These are phyloP conservation scores for Papiliotrema flavescens DNA, from an alignment of 1,284 basidiomycete species.

Conservation along the genomic window DNA sequence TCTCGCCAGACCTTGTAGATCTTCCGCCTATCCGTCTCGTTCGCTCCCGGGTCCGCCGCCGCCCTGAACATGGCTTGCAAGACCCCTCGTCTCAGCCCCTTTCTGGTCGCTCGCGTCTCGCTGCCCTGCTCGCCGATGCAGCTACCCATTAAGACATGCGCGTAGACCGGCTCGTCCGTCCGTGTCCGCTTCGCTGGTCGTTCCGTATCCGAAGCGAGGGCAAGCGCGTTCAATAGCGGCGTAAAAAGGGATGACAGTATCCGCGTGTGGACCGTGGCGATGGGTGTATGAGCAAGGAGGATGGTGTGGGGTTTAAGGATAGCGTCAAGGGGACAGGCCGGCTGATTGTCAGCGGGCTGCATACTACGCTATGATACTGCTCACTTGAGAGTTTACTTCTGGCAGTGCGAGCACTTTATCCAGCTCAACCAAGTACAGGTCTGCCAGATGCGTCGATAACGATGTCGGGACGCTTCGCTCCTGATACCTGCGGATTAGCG, in stretches of 20 bases:
- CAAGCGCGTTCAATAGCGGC: slow-evolving; percentile 25
- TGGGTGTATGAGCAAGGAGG: slow-evolving; percentile 41
- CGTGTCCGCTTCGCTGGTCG: slow-evolving; percentile 25
- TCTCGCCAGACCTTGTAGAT: slow-evolving; percentile 76
- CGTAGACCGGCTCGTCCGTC: slow-evolving; percentile 45
- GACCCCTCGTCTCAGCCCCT: slow-evolving; percentile 57
- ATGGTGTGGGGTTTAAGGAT: slow-evolving; percentile 42
- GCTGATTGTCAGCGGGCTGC: slow-evolving; percentile 7
- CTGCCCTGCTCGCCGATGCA: slow-evolving; percentile 20
- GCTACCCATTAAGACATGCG: slow-evolving; percentile 32
- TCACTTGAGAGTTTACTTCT: slow-evolving; percentile 32
- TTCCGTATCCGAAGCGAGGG: slow-evolving; percentile 17
- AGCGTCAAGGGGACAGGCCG: slow-evolving; percentile 30
- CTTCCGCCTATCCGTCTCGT: slow-evolving; percentile 66
- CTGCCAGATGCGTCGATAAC: slow-evolving; percentile 78
- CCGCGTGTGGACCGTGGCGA: slow-evolving; percentile 38
- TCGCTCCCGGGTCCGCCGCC: slow-evolving; percentile 68
- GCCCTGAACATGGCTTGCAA: slow-evolving; percentile 67
- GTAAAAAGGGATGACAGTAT: slow-evolving; percentile 36
- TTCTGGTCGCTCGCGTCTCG: slow-evolving; percentile 12
- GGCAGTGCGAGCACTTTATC: slow-evolving; percentile 60
- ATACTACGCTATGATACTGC: slow-evolving; percentile 1
- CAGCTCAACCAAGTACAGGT: slow-evolving; percentile 88
- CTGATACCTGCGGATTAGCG: slow-evolving; percentile 55
- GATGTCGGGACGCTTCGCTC: slow-evolving; percentile 73